A percentile compares a stretch with the other conserved stretches of the same genome.
Conservation (phyloP, 1,139 yeast species). For the Pichia sp. region DNA sequence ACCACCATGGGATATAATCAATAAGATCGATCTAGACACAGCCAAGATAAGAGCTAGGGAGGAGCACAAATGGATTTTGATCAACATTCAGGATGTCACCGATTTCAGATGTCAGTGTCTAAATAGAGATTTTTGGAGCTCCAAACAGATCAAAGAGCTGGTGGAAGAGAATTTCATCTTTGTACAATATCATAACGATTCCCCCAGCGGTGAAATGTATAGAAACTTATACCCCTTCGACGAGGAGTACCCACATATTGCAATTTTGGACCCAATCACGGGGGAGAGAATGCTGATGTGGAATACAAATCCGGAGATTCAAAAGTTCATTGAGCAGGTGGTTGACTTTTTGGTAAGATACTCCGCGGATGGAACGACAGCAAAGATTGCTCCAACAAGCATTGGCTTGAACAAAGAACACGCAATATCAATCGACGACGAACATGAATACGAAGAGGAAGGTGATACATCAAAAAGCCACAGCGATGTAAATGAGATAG, state of each 20-base stretch:
- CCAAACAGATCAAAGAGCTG: constrained; percentile 56
- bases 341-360: constrained; percentile 57
- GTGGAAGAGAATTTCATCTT: constrained; percentile 71
- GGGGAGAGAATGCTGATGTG: constrained; percentile 83
- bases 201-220: constrained; percentile 69
- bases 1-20: constrained; percentile 90
- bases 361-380: constrained; percentile 58
- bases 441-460: constrained; percentile 21
- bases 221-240: constrained; percentile 64
- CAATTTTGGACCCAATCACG: constrained; percentile 90
- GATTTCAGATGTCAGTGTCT: constrained; percentile 87
- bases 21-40: constrained; percentile 58
- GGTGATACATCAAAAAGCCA: constrained; percentile 16
- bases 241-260: constrained; percentile 71
- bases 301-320: constrained; percentile 59
- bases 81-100: constrained; percentile 80
- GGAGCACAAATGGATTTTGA: constrained; percentile 73
- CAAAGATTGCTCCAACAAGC: constrained; percentile 12
- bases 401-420: constrained; percentile 21
- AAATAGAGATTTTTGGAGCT: constrained; percentile 92
- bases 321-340: constrained; percentile 58
- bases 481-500: constrained; percentile 10
- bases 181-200: constrained; percentile 74
- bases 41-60: constrained; percentile 68
- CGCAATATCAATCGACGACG: constrained; percentile 31